Percentiles rank a stretch among this genome's conserved stretches.
Conservation (phyloP, 2,329 filamentous ascomycete genomes). For the Tolypocladium capitatum region DNA sequence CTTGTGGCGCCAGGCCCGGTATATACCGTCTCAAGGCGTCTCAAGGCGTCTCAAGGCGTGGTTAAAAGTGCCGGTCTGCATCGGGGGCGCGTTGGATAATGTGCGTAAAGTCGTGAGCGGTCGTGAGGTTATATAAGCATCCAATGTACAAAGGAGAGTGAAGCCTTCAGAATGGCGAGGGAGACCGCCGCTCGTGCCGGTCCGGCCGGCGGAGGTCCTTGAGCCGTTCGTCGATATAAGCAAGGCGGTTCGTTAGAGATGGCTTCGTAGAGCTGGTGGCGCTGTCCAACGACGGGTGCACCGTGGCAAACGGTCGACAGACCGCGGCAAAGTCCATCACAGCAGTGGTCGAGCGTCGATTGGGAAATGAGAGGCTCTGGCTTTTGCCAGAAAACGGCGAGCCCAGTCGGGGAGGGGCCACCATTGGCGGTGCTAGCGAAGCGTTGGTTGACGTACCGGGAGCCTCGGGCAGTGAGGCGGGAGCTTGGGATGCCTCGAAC, state of each 20-base stretch:
- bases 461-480: neutral
- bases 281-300: conserved; percentile 32
- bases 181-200: conserved; percentile 28
- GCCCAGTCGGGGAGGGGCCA: conserved; percentile 36
- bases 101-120: conserved; percentile 3
- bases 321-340: conserved; percentile 30
- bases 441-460: conserved; percentile 1
- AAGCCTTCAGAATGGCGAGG: conserved; percentile 31
- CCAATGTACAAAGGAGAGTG: conserved; percentile 6
- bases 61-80: neutral
- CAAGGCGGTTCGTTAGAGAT: conserved; percentile 36
- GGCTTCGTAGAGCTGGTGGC: conserved; percentile 22
- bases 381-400: conserved; percentile 42
- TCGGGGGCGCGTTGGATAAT: neutral
- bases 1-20: neutral
- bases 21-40: neutral
- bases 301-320: conserved; percentile 42
- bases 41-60: neutral
- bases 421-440: conserved; percentile 14
- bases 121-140: conserved; percentile 7
- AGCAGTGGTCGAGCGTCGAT: conserved; percentile 34
- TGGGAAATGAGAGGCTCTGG: conserved; percentile 48
- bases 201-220: conserved; percentile 37
- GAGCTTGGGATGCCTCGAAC: conserved; percentile 18
- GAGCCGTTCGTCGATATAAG: conserved; percentile 45